A percentile compares a stretch with the other conserved stretches of the same genome.
These are phyloP conservation scores for Pluteus cervinus DNA, from an alignment of 768 basidiomycete species.

Conservation along the genomic window DNA sequence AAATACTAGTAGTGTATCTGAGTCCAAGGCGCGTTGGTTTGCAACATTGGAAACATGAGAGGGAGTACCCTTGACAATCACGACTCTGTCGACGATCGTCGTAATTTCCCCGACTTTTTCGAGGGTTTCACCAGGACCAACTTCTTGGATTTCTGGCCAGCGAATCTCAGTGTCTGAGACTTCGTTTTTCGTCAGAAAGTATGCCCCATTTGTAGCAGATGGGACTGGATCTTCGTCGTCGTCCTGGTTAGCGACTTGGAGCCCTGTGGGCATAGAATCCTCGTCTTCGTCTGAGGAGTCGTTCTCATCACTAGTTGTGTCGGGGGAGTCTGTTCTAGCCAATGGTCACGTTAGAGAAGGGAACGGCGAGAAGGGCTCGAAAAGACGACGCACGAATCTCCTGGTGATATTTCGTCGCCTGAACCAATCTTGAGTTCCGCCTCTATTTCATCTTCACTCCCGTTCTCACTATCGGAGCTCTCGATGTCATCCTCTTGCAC, in stretches of 20 bases:
- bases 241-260: constrained; percentile 9
- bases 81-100: constrained; percentile 66
- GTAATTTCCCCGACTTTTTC: constrained; percentile 76
- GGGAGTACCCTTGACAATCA: constrained; percentile 62
- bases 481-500: constrained; percentile 36
- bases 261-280: constrained; percentile 24
- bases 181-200: constrained; percentile 69
- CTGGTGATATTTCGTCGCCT: constrained; percentile 28
- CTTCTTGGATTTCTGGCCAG: constrained; percentile 57
- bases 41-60: constrained; percentile 36
- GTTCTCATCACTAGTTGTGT: constrained; percentile 32
- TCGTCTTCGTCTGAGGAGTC: constrained; percentile 37
- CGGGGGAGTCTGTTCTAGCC: constrained; percentile 22
- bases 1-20: constrained; percentile 87
- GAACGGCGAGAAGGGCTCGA: constrained; percentile 6
- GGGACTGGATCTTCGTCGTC: constrained; percentile 44
- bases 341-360: constrained; percentile 5
- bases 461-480: constrained; percentile 43
- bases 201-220: constrained; percentile 29
- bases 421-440: constrained; percentile 40
- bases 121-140: constrained; percentile 58
- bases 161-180: constrained; percentile 48
- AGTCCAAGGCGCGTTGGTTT: constrained; percentile 69
- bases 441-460: constrained; percentile 71
- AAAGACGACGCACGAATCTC: constrained; percentile 15